Base-by-base conservation (phyloP, 2,329 filamentous ascomycete species). In the Talaromyces piceae region DNA sequence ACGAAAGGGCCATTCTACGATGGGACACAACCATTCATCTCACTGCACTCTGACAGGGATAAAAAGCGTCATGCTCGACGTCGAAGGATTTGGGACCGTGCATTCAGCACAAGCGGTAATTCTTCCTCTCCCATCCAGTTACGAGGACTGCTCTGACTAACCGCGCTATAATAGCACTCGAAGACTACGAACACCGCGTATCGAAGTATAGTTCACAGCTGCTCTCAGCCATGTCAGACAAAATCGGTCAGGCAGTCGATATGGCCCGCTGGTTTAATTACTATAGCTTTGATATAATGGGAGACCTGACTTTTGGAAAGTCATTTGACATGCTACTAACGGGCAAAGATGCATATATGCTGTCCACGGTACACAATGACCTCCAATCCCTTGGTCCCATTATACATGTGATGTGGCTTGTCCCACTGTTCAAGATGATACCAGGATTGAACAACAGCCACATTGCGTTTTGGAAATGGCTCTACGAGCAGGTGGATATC, bases 301-400 rank as follows among this genome's bases (percentile, higher is more conserved):
- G 67, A 2, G 65, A 70, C 25, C 56, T 72, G 12, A 57, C 63
- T 3, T 66, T 72, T 47, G 62, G 65, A 20, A 63, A 65, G 51
- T 63, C 65, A 0, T 72, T 72, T 50, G 57, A 61, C 22, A 68
- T 70, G 64, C 55, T 70, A 7, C 46, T 39, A 4, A 53, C 54
- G 12, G 58, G 57, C 3, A 47, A 57, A 30, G 56, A 59, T 11
- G 45, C 54, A 13, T 58, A 58, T 31, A 53, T 62, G 30, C 48
- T 60, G n/a, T 57, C 50, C 9, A 54, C 49, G 2, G 12, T 63
- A 4, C 56, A 57, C 16, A 44, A 39, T 1, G 52, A 55, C 25
- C 60, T 59, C 53, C 52, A 54, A 26, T 46, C 50, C 4, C 33
- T 60, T 41, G 61, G 57, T 1, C 45, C 54, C 1, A 54, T 63